These are phyloP conservation scores for Eutypa lata DNA, from an alignment of 2,329 filamentous ascomycete species.

Conservation along the genomic window DNA sequence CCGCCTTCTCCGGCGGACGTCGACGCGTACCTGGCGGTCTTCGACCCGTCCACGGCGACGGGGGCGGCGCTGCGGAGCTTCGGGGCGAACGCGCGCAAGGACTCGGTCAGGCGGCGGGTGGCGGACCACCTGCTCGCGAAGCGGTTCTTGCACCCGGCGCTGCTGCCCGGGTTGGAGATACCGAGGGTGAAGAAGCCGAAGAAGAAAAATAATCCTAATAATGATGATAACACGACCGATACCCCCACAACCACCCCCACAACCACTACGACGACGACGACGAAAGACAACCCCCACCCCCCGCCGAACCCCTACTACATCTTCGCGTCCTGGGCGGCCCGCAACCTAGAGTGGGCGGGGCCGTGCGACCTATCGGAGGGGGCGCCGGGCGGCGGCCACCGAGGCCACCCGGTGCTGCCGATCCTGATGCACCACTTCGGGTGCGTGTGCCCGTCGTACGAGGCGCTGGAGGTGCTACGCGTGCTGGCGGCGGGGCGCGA, in stretches of 20 bases:
- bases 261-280: constrained; percentile 3
- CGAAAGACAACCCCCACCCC: constrained; percentile 1
- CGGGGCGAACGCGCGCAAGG: constrained; percentile 47
- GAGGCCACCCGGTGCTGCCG: constrained; percentile 67
- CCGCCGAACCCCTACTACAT: constrained; percentile 63
- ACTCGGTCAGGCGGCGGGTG: constrained; percentile 55
- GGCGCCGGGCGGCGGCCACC: constrained; percentile 33
- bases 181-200: constrained; percentile 37
- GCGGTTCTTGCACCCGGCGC: constrained; percentile 47
- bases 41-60: constrained; percentile 58
- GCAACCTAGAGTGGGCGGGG: constrained; percentile 63
- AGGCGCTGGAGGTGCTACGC: constrained; percentile 59
- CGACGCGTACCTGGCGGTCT: constrained; percentile 64
- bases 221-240: no score
- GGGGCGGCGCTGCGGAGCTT: constrained; percentile 61
- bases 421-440: constrained; percentile 78
- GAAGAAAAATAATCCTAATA: no score
- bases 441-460: constrained; percentile 67
- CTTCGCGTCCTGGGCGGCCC: constrained; percentile 64
- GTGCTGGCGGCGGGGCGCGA: constrained; percentile 49
- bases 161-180: constrained; percentile 38
- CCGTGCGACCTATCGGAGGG: constrained; percentile 49
- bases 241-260: background rate
- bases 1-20: constrained; percentile 57
- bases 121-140: constrained; percentile 53